Evolutionary conservation across 1,139 yeast genomes (phyloP), one percentile per base, ranked within the genome.

Genomic region (Candida buenavistaensis): DNA sequence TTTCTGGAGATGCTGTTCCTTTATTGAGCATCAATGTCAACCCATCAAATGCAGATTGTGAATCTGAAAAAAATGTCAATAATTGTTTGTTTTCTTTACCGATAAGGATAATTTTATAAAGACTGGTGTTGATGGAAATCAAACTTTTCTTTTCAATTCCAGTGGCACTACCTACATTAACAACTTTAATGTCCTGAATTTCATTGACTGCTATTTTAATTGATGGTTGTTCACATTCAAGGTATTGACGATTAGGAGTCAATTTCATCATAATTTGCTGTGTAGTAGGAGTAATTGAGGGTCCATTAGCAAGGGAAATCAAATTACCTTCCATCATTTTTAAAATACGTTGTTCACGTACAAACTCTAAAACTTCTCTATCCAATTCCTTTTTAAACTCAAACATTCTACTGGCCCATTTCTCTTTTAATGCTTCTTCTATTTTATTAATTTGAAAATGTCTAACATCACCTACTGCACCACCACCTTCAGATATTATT

Each of bases 11-110:
- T 28, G 81, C 63, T 20, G 54, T 52, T 5, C 51, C 55, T 46
- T 56, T 51, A 3, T 68, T 68, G 43, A 60, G 63, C 46, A 84
- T 64, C 72, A 86, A 68, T 53, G 78, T 79, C 38, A 87, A 58
- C 1, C 95, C 96, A 58, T 87, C 95, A 30, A 82, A 66, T 94
- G 78, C 74, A 34, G 82, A 88, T 41, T 77, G 75, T 5, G 89
- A 82, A 44, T 85, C 92, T 6, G 86, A 76, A 55, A 74, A 85
- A 48, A 86, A 82, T 15, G 70, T 59, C 39, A 86, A 66, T 11
- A 79, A 46, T 14, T 55, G 52, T 37, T 68, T 65, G 26, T 59
- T 57, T 26, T 60, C 59, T 27, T 67, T 64, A 23, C 75, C 79
- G 6, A 69, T 40, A 14, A 80, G 53, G 1, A 74, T 62, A 37